phyloP scores from a whole-genome alignment of 495 filamentous ascomycete genomes.

The Aspergillus hancockii region DNA sequence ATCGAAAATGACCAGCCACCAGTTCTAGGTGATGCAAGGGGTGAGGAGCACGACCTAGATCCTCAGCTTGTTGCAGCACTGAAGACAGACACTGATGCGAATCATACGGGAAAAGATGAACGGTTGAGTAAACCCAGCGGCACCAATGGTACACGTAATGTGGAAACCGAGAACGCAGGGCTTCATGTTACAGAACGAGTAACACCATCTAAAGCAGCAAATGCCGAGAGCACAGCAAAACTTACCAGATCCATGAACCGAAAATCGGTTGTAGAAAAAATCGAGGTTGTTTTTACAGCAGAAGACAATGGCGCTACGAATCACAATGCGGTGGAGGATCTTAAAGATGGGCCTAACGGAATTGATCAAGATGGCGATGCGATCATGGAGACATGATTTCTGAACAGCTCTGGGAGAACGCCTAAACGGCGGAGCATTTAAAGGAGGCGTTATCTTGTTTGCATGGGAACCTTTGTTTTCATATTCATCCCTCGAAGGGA shows the following conservation, averaged over 20 bases:
- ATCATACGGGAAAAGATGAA: conserved; percentile 5
- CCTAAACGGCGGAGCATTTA: conserved; percentile 25
- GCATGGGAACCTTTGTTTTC: conserved; percentile 13
- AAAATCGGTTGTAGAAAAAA: conserved; percentile 44
- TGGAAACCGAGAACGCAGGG: conserved; percentile 15
- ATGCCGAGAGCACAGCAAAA: conserved; percentile 17
- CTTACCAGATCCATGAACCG: conserved; percentile 32
- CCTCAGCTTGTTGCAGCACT: not conserved
- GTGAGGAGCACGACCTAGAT: conserved; percentile 4
- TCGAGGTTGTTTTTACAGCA: conserved; percentile 36
- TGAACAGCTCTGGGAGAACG: conserved; percentile 7
- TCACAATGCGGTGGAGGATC: conserved; percentile 16
- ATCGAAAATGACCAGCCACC: conserved; percentile 23
- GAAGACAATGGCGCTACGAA: conserved; percentile 19
- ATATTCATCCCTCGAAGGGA: conserved; percentile 10
- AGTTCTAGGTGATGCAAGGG: conserved; percentile 8
- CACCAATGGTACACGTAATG: conserved; percentile 7
- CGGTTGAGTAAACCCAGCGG: conserved; percentile 12
- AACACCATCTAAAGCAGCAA: conserved; percentile 23
- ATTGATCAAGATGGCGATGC: conserved; percentile 40
- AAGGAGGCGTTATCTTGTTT: conserved; percentile 25
- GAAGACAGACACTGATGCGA: conserved; percentile 6
- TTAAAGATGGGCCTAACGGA: conserved; percentile 22
- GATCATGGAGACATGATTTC: conserved; percentile 38
- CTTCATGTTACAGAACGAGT: conserved; percentile 18